These are phyloP conservation scores for Penicillium fimorum DNA, from an alignment of 495 filamentous ascomycete genomes.

Conservation along the genomic window DNA sequence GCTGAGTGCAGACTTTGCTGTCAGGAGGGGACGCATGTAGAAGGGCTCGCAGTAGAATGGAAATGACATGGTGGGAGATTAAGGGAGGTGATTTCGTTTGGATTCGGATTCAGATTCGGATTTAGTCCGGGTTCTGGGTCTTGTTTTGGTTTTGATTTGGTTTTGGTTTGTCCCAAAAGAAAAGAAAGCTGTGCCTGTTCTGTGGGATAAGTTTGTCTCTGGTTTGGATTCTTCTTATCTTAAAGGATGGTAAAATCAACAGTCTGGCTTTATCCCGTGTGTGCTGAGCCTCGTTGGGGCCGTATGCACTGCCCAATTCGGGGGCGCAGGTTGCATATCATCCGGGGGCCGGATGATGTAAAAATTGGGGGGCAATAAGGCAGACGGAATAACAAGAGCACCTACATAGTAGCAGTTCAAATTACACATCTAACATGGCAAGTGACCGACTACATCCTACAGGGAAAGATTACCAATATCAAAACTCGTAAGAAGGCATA, in stretches of 20 bases:
- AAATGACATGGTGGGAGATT: neutral
- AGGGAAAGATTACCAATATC: conserved; percentile 16
- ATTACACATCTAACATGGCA: neutral
- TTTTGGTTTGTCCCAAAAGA: neutral
- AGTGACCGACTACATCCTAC: neutral
- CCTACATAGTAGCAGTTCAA: neutral
- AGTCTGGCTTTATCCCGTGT: neutral
- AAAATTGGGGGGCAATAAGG: too few relatives aligned
- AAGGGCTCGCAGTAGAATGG: neutral
- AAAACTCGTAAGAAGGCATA: conserved; percentile 24
- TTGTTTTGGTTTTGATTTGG: neutral
- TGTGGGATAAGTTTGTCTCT: neutral
- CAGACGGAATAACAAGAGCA: too few relatives aligned
- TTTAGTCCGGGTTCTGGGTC: neutral
- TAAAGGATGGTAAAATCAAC: neutral
- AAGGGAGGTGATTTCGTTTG: neutral
- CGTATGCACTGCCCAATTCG: neutral
- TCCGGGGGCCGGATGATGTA: too few relatives aligned
- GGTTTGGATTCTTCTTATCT: neutral
- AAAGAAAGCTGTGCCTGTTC: neutral
- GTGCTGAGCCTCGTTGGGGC: neutral
- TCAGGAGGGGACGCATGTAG: neutral
- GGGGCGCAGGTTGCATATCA: neutral
- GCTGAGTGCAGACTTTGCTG: neutral
- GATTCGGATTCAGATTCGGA: neutral